These are phyloP conservation scores for Baudoinia panamericana DNA, from an alignment of 495 filamentous ascomycete genomes.

Conservation along the genomic window DNA sequence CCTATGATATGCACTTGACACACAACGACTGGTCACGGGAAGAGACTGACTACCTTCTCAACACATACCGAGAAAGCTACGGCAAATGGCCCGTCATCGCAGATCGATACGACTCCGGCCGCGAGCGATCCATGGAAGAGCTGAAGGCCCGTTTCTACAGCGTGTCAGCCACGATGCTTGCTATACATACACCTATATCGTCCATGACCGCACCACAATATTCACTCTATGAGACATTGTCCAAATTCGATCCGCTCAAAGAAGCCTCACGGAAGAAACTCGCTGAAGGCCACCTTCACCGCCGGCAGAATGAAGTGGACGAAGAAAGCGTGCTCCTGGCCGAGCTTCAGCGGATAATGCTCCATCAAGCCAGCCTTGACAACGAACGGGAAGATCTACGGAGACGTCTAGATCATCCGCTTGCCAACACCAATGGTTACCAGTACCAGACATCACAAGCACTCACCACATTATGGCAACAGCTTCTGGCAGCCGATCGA, in stretches of 20 bases:
- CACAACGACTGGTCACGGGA: slow-evolving; percentile 72
- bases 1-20: slow-evolving; percentile 65
- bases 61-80: slow-evolving; percentile 60
- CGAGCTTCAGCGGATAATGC: slow-evolving; percentile 80
- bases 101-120: slow-evolving; percentile 63
- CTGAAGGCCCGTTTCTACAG: slow-evolving; percentile 84
- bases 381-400: slow-evolving; percentile 58
- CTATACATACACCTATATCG: slow-evolving; percentile 63
- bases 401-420: slow-evolving; percentile 26
- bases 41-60: slow-evolving; percentile 83
- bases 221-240: slow-evolving; percentile 65
- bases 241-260: slow-evolving; percentile 64
- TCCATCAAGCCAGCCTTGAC: slow-evolving; percentile 65
- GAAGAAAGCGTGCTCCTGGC: slow-evolving; percentile 81
- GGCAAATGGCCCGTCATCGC: slow-evolving; percentile 83
- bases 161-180: slow-evolving; percentile 72
- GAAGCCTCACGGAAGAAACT: slow-evolving; percentile 73
- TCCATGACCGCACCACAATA: slow-evolving; percentile 79
- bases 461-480: slow-evolving; percentile 63
- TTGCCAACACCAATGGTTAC: slow-evolving; percentile 35
- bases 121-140: slow-evolving; percentile 60
- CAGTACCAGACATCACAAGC: slow-evolving; percentile 68
- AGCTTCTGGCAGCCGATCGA: slow-evolving; percentile 64
- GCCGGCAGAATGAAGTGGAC: slow-evolving; percentile 72
- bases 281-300: slow-evolving; percentile 60